Evolutionary conservation across 495 filamentous ascomycete genomes (phyloP).

Genomic region (Penicillium odoratum): DNA sequence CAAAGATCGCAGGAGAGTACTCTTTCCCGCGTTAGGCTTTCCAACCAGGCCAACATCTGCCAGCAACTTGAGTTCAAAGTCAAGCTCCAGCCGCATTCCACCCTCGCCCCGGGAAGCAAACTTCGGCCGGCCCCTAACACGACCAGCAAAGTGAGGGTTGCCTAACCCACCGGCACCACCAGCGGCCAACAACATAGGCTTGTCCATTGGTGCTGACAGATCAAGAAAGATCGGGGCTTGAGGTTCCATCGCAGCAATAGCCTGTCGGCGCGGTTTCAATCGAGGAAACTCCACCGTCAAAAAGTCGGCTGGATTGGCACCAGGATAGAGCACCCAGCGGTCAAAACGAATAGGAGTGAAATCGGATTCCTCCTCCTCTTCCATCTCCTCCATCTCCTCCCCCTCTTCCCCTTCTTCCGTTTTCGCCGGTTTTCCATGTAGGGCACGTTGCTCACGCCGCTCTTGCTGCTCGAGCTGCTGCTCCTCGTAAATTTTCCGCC

Average conservation of each 20-base stretch:
- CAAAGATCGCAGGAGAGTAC: constrained; percentile 83
- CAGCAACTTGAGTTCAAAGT: constrained; percentile 91
- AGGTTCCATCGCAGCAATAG: constrained; percentile 62
- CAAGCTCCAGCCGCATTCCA: constrained; percentile 73
- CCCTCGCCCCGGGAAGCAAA: constrained; percentile 85
- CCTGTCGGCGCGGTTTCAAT: constrained; percentile 57
- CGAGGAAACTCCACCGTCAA: constrained; percentile 59
- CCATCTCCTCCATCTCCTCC: constrained; percentile 18
- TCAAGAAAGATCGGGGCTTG: constrained; percentile 75
- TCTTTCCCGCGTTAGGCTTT: constrained; percentile 94
- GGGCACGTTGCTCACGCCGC: not conserved
- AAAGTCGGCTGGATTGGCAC: constrained; percentile 65
- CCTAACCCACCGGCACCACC: constrained; percentile 88
- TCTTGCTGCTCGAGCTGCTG: constrained; percentile 17
- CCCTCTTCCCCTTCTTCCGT: not conserved
- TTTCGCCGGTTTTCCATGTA: not conserved
- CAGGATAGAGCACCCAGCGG: constrained; percentile 85
- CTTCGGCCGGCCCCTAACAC: constrained; percentile 66
- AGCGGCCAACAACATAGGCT: constrained; percentile 84
- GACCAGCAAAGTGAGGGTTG: constrained; percentile 87
- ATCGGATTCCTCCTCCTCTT: constrained; percentile 30
- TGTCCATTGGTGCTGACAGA: constrained; percentile 74
- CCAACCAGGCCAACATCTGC: constrained; percentile 95
- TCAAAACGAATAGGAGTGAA: constrained; percentile 48
- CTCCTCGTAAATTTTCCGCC: constrained; percentile 20